A percentile compares a stretch with the other conserved stretches of the same genome.
Evolutionary conservation across 2,329 filamentous ascomycete genomes (phyloP).

Genomic region (Lachnellula cervina): DNA sequence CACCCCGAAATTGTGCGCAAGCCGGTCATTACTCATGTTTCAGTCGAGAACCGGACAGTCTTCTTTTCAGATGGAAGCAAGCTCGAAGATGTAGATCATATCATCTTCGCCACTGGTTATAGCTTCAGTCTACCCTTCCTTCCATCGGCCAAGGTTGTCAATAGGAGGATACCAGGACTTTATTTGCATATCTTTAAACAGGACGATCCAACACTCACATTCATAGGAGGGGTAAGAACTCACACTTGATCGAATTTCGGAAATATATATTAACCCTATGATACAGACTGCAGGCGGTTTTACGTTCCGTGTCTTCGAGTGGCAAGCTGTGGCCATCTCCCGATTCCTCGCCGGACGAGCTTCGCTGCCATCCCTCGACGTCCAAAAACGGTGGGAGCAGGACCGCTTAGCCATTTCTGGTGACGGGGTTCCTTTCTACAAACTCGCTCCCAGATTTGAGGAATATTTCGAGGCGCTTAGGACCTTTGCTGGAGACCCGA

Average conservation of each 20-base stretch:
- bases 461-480: slow-evolving; percentile 56
- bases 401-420: slow-evolving; percentile 47
- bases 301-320: slow-evolving; percentile 63
- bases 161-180: slow-evolving; percentile 48
- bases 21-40: slow-evolving; percentile 41
- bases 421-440: slow-evolving; percentile 49
- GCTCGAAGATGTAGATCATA: slow-evolving; percentile 49
- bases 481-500: slow-evolving; percentile 37
- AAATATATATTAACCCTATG: background rate
- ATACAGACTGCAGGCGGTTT: slow-evolving; percentile 41
- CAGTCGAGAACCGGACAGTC: slow-evolving; percentile 35
- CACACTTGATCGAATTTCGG: background rate
- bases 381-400: slow-evolving; percentile 51
- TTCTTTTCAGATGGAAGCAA: slow-evolving; percentile 50
- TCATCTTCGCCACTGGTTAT: slow-evolving; percentile 63
- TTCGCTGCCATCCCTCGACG: slow-evolving; percentile 41
- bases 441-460: slow-evolving; percentile 53
- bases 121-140: slow-evolving; percentile 57
- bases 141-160: slow-evolving; percentile 39
- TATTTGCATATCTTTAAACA: slow-evolving; percentile 54
- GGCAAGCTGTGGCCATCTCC: slow-evolving; percentile 58
- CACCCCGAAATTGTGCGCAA: slow-evolving; percentile 44
- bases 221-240: slow-evolving; percentile 47
- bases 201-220: slow-evolving; percentile 48
- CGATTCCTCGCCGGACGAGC: slow-evolving; percentile 50